Base-by-base conservation (phyloP, 2,329 filamentous ascomycete species). In the Botryosphaeria agaves region DNA sequence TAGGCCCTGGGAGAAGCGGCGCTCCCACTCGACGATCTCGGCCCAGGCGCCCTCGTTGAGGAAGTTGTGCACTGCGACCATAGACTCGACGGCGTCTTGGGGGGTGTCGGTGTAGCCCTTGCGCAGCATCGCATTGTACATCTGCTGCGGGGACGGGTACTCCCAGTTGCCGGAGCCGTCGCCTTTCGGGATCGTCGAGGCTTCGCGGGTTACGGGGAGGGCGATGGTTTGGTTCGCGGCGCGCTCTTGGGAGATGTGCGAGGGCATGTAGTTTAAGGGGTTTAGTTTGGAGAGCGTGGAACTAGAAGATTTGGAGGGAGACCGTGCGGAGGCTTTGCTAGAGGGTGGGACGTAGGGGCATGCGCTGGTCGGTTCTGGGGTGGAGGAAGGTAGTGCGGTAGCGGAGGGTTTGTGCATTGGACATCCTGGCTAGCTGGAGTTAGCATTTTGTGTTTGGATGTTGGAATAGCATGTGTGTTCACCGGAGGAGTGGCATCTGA, bases 51-150 rank as follows among this genome's bases (percentile, higher is more conserved):
- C 89, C 53, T 98, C 89, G 52, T 98, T 98, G 35, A 98, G 56
- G 47, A 94, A 95, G 56, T 98, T 98, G 63, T 98, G 89, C 7
- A 95, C 83, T 0, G 83, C 79, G 5, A 98, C 89, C 89, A 98
- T 98, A 47, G 77, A 76, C 56, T 94, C 85, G 9, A 98, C 85
- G 3, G 85, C 84, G 14, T 87, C 89, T 32, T 83, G 71, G 33
- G 92, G 85, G 0, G 89, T 95, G 51, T 95, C 85, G 1, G 79
- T 84, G 56, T 94, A 89, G 34, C 89, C 89, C 57, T 98, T 98
- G 39, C 89, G 77, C 37, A 95, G 61, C 57, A 98, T 77, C 5
- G 89, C 89, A 48, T 98, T 95, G 65, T 95, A 98, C 89, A 98
- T 98, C 56, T 98, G 89, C 59, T 98, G 89, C 0, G 89, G 87